phyloP scores from a whole-genome alignment of 1,284 basidiomycete species.

The Trichosporon coremiiforme region DNA sequence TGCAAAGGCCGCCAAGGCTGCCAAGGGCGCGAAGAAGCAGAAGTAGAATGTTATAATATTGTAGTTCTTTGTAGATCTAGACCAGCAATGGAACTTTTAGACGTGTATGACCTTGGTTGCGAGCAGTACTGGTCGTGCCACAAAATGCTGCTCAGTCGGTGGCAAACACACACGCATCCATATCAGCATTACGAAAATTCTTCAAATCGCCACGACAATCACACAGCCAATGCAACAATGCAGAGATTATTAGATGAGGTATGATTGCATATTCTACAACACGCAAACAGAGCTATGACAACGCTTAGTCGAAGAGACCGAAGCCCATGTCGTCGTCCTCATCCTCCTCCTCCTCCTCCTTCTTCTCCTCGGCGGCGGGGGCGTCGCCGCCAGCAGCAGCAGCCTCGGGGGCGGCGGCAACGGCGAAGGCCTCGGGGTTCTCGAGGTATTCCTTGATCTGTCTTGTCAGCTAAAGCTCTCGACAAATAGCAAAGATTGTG shows the following conservation, averaged over 20 bases:
- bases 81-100: slow-evolving; percentile 16
- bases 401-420: slow-evolving; percentile 68
- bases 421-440: slow-evolving; percentile 94
- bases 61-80: slow-evolving; percentile 12
- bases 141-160: too few relatives aligned
- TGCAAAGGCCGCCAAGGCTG: slow-evolving; percentile 19
- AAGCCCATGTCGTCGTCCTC: slow-evolving; percentile 68
- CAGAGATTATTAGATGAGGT: neutral
- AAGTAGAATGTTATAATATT: slow-evolving; percentile 11
- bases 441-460: slow-evolving; percentile 94
- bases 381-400: slow-evolving; percentile 62
- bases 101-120: neutral
- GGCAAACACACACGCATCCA: neutral
- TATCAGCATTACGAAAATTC: too few relatives aligned
- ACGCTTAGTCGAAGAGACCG: slow-evolving; percentile 80
- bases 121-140: too few relatives aligned
- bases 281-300: slow-evolving; percentile 27
- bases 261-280: slow-evolving; percentile 27
- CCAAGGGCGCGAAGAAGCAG: slow-evolving; percentile 22
- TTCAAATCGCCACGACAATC: too few relatives aligned
- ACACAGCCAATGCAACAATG: neutral
- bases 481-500: slow-evolving; percentile 1
- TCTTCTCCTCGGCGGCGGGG: slow-evolving; percentile 60
- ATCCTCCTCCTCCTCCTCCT: slow-evolving; percentile 71
- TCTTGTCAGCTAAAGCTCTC: slow-evolving; percentile 27